Evolutionary conservation across 768 basidiomycete species (phyloP).

Genomic region (Hypholoma sublateritium): DNA sequence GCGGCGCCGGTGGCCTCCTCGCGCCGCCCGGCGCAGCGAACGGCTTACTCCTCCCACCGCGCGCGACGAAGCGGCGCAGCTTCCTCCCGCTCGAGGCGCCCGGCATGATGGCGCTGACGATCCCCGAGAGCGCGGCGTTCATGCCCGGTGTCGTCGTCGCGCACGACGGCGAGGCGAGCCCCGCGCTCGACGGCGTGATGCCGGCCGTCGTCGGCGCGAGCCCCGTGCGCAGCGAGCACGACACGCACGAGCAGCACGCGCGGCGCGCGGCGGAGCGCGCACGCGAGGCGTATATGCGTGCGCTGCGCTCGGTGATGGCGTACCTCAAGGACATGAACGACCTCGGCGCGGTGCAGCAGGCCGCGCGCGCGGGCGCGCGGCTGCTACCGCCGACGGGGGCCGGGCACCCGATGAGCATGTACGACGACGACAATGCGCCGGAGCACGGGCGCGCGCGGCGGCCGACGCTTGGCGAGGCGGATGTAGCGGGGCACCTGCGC

Average conservation of each 20-base stretch:
- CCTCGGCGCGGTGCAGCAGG: conserved; percentile 69
- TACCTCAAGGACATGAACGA: conserved; percentile 97
- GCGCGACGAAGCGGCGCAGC: conserved; percentile 71
- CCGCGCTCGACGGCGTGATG: conserved; percentile 3
- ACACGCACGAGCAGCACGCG: conserved; percentile 45
- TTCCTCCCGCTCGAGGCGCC: conserved; percentile 85
- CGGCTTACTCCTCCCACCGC: conserved; percentile 37
- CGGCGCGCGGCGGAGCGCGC: conserved; percentile 72
- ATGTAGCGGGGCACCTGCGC: conserved; percentile 51
- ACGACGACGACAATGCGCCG: conserved; percentile 29
- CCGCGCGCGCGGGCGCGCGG: conserved; percentile 5
- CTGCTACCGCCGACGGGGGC: not conserved
- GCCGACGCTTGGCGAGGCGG: conserved; percentile 61
- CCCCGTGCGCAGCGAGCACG: conserved; percentile 19
- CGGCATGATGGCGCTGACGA: conserved; percentile 47
- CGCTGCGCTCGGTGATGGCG: conserved; percentile 90
- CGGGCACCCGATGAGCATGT: conserved; percentile 50
- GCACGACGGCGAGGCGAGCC: conserved; percentile 30
- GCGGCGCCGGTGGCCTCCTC: not conserved
- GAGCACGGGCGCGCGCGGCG: conserved; percentile 51
- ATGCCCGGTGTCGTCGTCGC: conserved; percentile 49
- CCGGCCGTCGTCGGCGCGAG: not conserved
- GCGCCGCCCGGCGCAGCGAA: conserved; percentile 2
- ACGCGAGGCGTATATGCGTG: conserved; percentile 72
- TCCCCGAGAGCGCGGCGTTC: conserved; percentile 63